A percentile compares a stretch with the other conserved stretches of the same genome.
Conservation (phyloP, 768 basidiomycete genomes). For the Boletus fagicola region DNA sequence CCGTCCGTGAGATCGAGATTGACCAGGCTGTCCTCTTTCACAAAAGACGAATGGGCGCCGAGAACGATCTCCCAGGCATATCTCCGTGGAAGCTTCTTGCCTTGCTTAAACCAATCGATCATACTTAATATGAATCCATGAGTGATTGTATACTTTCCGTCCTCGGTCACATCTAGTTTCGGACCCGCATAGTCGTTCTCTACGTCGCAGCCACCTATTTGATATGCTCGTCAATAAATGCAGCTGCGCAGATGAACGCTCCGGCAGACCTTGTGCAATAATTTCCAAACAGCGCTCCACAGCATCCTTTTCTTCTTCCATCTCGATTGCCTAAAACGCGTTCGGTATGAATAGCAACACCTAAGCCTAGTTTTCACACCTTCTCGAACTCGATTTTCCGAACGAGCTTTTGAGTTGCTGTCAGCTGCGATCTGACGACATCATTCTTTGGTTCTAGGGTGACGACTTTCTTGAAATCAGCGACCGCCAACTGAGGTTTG, state of each 20-base stretch:
- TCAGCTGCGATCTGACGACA: slow-evolving; percentile 73
- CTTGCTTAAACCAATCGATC: slow-evolving; percentile 91
- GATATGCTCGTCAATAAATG: slow-evolving; percentile 6
- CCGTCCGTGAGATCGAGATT: slow-evolving; percentile 73
- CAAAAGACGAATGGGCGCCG: slow-evolving; percentile 74
- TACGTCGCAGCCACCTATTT: slow-evolving; percentile 71
- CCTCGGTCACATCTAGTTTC: slow-evolving; percentile 52
- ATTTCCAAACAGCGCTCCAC: slow-evolving; percentile 75
- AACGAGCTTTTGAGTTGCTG: slow-evolving; percentile 87
- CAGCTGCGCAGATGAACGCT: neutral
- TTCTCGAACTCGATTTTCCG: slow-evolving; percentile 91
- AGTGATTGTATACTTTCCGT: slow-evolving; percentile 72
- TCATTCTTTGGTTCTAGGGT: slow-evolving; percentile 85
- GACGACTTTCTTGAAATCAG: slow-evolving; percentile 85
- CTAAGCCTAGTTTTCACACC: slow-evolving; percentile 37
- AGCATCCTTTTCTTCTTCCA: slow-evolving; percentile 83
- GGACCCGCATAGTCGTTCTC: slow-evolving; percentile 78
- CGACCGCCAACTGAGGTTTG: slow-evolving; percentile 80
- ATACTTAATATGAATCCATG: slow-evolving; percentile 77
- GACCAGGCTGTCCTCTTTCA: slow-evolving; percentile 78
- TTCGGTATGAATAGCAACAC: slow-evolving; percentile 1
- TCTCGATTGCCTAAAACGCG: slow-evolving; percentile 73
- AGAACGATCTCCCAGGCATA: slow-evolving; percentile 96
- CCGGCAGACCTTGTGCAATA: slow-evolving; percentile 63
- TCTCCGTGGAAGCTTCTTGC: slow-evolving; percentile 86